Conservation (phyloP, 768 basidiomycete species). For the Fibroporia radiculosa region DNA sequence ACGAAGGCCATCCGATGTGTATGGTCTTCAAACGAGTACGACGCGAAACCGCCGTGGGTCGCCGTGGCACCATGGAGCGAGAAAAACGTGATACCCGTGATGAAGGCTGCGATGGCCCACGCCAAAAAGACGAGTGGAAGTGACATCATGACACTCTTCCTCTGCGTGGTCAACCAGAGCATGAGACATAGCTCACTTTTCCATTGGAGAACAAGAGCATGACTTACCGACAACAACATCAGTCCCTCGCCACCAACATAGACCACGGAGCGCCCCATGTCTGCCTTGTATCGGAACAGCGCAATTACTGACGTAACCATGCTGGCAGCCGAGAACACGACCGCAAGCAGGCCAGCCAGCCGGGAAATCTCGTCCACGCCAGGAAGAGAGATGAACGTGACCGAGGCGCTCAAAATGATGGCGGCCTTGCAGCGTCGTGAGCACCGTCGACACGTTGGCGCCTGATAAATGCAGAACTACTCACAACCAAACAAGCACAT, state of each 20-base stretch:
- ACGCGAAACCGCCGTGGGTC: conserved; percentile 28
- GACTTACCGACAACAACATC: conserved; percentile 41
- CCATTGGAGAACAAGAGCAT: not conserved
- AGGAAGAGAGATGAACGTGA: conserved; percentile 75
- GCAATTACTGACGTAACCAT: conserved; percentile 65
- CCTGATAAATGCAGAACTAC: conserved; percentile 3
- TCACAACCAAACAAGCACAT: conserved; percentile 31
- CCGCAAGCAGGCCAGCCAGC: conserved; percentile 57
- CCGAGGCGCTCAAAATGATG: conserved; percentile 71
- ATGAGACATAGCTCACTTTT: no score
- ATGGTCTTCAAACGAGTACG: conserved; percentile 47
- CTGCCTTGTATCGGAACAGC: conserved; percentile 62
- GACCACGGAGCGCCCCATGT: conserved; percentile 44
- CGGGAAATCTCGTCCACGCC: conserved; percentile 59
- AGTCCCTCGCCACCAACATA: conserved; percentile 46
- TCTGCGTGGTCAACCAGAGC: conserved; percentile 27
- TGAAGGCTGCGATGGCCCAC: conserved; percentile 63
- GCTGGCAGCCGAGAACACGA: conserved; percentile 60
- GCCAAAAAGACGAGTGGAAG: conserved; percentile 68
- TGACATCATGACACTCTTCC: conserved; percentile 57
- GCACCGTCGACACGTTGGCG: not conserved
- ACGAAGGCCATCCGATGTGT: conserved; percentile 59
- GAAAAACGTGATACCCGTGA: conserved; percentile 58
- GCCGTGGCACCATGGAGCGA: conserved; percentile 46
- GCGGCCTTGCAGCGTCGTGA: conserved; percentile 48